phyloP scores from a whole-genome alignment of 495 filamentous ascomycete species.

The Beverwykella pulmonaria region DNA sequence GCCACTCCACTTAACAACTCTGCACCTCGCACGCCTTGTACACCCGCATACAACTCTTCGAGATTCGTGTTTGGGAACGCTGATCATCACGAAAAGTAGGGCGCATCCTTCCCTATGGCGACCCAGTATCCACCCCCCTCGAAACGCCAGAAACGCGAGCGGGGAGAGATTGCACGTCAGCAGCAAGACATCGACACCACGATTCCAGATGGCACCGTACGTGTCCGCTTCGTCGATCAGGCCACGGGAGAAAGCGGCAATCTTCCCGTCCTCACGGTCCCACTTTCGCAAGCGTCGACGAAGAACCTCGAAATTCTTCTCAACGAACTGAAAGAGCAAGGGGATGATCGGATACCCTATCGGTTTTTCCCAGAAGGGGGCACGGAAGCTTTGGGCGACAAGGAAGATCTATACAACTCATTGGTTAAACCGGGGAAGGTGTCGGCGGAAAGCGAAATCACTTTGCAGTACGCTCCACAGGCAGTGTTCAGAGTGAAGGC shows the following conservation, averaged over 20 bases:
- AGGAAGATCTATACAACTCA: slow-evolving; percentile 72
- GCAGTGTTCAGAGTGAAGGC: slow-evolving; percentile 93
- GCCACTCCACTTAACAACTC: background rate
- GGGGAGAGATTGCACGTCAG: slow-evolving; percentile 67
- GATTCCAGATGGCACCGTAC: slow-evolving; percentile 71
- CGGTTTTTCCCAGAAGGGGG: slow-evolving; percentile 62
- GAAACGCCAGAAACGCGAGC: slow-evolving; percentile 82
- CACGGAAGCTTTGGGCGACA: slow-evolving; percentile 35
- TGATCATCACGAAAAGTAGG: background rate
- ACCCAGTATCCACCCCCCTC: slow-evolving; percentile 86
- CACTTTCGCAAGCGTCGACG: slow-evolving; percentile 80
- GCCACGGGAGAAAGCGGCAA: slow-evolving; percentile 68
- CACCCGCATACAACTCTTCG: background rate
- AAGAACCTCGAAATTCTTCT: slow-evolving; percentile 91
- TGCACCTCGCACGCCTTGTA: background rate
- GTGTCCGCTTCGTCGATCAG: slow-evolving; percentile 85
- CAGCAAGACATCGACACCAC: slow-evolving; percentile 73
- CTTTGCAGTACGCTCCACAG: slow-evolving; percentile 83
- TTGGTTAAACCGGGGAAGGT: slow-evolving; percentile 64
- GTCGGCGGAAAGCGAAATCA: slow-evolving; percentile 73
- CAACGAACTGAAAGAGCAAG: slow-evolving; percentile 80
- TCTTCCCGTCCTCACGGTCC: slow-evolving; percentile 71
- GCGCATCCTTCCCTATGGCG: slow-evolving; percentile 62
- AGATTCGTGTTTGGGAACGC: background rate
- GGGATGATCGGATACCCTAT: slow-evolving; percentile 82